These are phyloP conservation scores for Pelargonium exstipulatum DNA, from an alignment of 441 rosid genomes.

Conservation along the genomic window DNA sequence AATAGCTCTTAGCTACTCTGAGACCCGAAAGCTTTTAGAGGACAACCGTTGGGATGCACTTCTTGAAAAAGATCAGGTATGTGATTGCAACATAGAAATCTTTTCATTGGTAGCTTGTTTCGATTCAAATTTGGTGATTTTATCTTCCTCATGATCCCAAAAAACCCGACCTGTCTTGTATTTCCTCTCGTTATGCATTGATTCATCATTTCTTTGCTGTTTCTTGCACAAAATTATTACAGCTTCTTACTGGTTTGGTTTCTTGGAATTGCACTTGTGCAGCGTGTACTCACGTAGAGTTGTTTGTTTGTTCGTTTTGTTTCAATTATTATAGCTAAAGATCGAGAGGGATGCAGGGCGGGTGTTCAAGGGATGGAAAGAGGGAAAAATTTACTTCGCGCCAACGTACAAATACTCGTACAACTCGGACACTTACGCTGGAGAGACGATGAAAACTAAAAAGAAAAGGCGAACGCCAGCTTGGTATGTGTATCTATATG, in stretches of 20 bases:
- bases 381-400: constrained; percentile 54
- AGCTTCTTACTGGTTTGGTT: no score
- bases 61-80: constrained; percentile 62
- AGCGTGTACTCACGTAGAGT: no score
- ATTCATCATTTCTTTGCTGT: no score
- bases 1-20: constrained; percentile 58
- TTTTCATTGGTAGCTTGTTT: no score
- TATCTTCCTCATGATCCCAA: no score
- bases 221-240: no score
- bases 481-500: constrained; percentile 34
- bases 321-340: constrained; percentile 38
- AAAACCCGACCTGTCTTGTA: no score
- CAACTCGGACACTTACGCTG: constrained; percentile 59
- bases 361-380: constrained; percentile 63
- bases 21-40: constrained; percentile 47
- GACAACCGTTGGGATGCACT: constrained; percentile 45
- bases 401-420: constrained; percentile 64
- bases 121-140: no score
- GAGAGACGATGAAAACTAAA: constrained; percentile 44
- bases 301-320: not conserved
- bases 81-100: constrained; percentile 13
- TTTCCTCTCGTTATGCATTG: no score
- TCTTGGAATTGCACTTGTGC: no score
- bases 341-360: constrained; percentile 67
- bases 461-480: constrained; percentile 71